Base-by-base conservation (phyloP, 129 eudicot genomes). In the Cynara cardunculus region DNA sequence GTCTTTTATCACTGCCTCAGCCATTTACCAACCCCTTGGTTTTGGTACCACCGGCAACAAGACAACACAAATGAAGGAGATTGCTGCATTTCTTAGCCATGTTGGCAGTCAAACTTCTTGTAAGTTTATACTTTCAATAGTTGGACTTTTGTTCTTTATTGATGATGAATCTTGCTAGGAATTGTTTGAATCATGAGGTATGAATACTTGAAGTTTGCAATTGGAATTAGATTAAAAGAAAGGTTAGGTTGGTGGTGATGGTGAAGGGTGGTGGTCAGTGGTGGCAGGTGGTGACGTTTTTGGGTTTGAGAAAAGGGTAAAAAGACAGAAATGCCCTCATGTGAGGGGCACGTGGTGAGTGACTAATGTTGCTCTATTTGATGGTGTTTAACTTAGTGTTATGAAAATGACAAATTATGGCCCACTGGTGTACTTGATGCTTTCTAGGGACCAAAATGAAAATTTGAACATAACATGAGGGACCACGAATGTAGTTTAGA, bases 61-160 rank as follows among this genome's bases (percentile, higher is more conserved):
- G 89, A 85, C 81, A 1, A 88, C 86, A 84, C 94, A 90, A 80
- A 91, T 89, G 97, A 83, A 71, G 89, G 99, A 95, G 69, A 72
- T 95, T 70, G 92, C 97, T 21, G 99, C 99, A 46, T 95, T 95
- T 74, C 88, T 95, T 28, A 97, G 92, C 73, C 97, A 92, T 71
- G 95, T 95, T 74, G 99, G 99, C 26, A 84, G 90, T 86, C 91
- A 90, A 84, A 95, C 99, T 75, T 85, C 97, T 2, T 95, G 99
- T 95, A 82, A 87, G 98, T 79, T 26, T 27, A 24, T 30, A 25
- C 11, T 4, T 71, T 77, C 4, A 24, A 61, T 10, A 1, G 1
- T 19, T 61, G n/a, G 31, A 3, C 32, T 82, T 72, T 34, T 1
- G 2, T 82, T 82, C n/a, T 49, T 76, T 44, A 13, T 74, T 39